Base-by-base conservation (phyloP, 768 basidiomycete species). In the Leucosporidium creatinivorum region DNA sequence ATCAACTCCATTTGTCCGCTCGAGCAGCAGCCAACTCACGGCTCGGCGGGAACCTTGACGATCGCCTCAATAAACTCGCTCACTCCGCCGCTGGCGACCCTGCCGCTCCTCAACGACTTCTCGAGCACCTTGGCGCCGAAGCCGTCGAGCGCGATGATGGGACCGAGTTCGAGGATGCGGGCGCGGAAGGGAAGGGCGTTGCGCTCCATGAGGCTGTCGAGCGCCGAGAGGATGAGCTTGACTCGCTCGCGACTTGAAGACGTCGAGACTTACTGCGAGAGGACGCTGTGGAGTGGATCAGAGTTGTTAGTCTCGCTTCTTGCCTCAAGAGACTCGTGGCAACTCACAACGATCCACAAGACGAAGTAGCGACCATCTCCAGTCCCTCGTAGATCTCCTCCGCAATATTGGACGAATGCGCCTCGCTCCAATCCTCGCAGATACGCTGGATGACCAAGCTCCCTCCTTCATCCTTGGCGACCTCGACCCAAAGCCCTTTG, bases 401-500 rank as follows among this genome's bases (percentile, higher is more conserved):
- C 26, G 63, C 69, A n/a, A 68, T 63, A 18, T 10, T 36, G 21
- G 61, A 59, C 28, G 44, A 23, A 17, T 50, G 36, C 9, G 61
- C 63, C 28, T 60, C 64, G 12, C 0, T 39, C 70, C 70, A 72
- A 33, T 66, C 63, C 60, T 72, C 70, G n/a, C 68, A 25, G 33
- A 72, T 23, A 56, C 65, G 62, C 60, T 72, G 70, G 12, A 72
- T 67, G 56, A 72, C 39, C 12, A 72, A 33, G 1, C 39, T 36
- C 25, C 70, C 70, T 8, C 63, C 61, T 5, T 72, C 70, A 26
- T 72, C 67, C 51, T 49, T 39, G 49, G 67, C 67, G 52, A 69
- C 51, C 17, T 18, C 15, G 0, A 61, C 33, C 70, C 70, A 72
- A 4, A 0, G n/a, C 0, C 58, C 58, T 1, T 17, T 28, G 36